These are phyloP conservation scores for Solanum chilense DNA, from an alignment of 257 asterid genomes.

Conservation along the genomic window DNA sequence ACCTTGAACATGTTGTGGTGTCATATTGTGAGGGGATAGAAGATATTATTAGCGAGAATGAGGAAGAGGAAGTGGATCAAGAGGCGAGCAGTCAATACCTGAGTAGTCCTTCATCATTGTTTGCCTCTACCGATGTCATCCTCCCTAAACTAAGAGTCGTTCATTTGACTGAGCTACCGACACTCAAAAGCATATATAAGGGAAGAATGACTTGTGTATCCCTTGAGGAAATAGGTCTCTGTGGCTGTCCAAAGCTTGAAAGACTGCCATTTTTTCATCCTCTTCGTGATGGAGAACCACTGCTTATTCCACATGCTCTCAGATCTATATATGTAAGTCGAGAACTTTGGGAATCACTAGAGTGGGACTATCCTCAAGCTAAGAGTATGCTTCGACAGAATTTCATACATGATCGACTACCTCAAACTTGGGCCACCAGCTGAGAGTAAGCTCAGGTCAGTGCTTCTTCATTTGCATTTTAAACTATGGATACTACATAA, in stretches of 20 bases:
- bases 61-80: neutral
- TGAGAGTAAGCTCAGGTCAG: neutral
- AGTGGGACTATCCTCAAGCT: neutral
- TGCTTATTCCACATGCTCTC: neutral
- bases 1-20: neutral
- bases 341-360: neutral
- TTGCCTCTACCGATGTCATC: neutral
- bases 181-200: neutral
- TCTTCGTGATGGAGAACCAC: neutral
- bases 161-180: neutral
- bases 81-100: neutral
- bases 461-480: neutral
- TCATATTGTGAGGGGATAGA: neutral
- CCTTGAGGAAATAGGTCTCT: neutral
- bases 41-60: neutral
- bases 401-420: neutral
- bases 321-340: neutral
- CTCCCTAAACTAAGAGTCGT: neutral
- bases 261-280: neutral
- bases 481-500: neutral
- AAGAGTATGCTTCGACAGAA: neutral
- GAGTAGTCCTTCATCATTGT: neutral
- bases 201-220: neutral
- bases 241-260: neutral
- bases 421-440: neutral